A percentile compares a stretch with the other conserved stretches of the same genome.
These are phyloP conservation scores for Corrigiola litoralis DNA, from an alignment of 179 eudicot genomes.

Conservation along the genomic window DNA sequence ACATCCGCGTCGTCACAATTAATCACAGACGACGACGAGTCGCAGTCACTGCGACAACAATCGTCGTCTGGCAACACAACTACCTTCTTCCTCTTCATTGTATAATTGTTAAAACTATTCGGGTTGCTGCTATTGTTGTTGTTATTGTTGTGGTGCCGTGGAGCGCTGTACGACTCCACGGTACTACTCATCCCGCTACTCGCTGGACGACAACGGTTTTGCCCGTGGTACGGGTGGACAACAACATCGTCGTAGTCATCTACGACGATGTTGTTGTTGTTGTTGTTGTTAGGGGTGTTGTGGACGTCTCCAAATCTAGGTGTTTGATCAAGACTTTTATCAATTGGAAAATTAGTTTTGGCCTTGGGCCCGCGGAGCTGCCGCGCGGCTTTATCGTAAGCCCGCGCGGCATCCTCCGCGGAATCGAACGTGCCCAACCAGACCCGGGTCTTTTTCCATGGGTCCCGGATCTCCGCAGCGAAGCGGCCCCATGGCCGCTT, in stretches of 20 bases:
- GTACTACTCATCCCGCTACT: conserved; percentile 72
- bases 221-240: too few relatives aligned
- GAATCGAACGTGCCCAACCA: conserved; percentile 89
- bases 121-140: background rate
- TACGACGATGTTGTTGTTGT: too few relatives aligned
- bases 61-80: conserved; percentile 56
- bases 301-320: too few relatives aligned
- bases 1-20: conserved; percentile 50
- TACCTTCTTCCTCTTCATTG: conserved; percentile 26
- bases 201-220: too few relatives aligned
- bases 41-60: conserved; percentile 77
- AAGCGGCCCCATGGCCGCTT: conserved; percentile 80
- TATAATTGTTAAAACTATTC: background rate
- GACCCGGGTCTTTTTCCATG: conserved; percentile 73
- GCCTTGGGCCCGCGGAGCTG: conserved; percentile 68
- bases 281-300: too few relatives aligned
- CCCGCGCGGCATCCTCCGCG: conserved; percentile 74
- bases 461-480: conserved; percentile 91
- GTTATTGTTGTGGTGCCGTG: too few relatives aligned
- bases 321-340: background rate
- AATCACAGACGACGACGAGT: conserved; percentile 74
- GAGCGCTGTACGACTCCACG: conserved; percentile 66
- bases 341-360: conserved; percentile 54
- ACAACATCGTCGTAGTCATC: conserved; percentile 25
- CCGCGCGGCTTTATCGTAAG: conserved; percentile 71